Evolutionary conservation across 2,329 filamentous ascomycete species (phyloP).

Genomic region (Alternaria longipes): DNA sequence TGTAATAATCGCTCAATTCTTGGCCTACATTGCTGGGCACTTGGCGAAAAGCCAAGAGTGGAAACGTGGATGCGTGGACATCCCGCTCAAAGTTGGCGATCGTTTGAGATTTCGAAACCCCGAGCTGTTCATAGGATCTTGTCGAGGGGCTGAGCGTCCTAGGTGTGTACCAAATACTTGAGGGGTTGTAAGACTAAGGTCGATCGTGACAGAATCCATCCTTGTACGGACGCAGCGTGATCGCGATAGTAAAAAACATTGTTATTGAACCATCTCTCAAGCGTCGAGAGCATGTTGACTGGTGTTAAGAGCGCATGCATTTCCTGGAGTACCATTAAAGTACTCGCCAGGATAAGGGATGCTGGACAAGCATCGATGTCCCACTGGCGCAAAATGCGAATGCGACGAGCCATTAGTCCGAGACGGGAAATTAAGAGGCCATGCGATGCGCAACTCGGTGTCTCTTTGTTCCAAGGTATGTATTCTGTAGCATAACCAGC

Average conservation of each 20-base stretch:
- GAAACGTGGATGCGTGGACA: slow-evolving; percentile 10
- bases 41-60: slow-evolving; percentile 13
- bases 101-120: slow-evolving; percentile 1
- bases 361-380: neutral
- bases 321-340: neutral
- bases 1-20: slow-evolving; percentile 11
- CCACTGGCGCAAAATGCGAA: neutral
- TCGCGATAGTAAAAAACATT: neutral
- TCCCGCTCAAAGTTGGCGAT: slow-evolving; percentile 6
- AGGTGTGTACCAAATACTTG: neutral
- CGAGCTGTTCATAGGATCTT: neutral
- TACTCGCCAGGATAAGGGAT: neutral
- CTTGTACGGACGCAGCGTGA: neutral
- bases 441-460: neutral
- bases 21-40: slow-evolving; percentile 9
- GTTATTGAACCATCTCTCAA: neutral
- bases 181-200: neutral
- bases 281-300: neutral
- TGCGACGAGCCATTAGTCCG: slow-evolving; percentile 6
- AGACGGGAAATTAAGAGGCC: neutral
- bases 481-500: neutral
- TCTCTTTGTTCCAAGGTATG: neutral
- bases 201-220: neutral
- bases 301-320: neutral
- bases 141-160: neutral